Conservation (phyloP, 768 basidiomycete genomes). For the Glaciozyma martinii region DNA sequence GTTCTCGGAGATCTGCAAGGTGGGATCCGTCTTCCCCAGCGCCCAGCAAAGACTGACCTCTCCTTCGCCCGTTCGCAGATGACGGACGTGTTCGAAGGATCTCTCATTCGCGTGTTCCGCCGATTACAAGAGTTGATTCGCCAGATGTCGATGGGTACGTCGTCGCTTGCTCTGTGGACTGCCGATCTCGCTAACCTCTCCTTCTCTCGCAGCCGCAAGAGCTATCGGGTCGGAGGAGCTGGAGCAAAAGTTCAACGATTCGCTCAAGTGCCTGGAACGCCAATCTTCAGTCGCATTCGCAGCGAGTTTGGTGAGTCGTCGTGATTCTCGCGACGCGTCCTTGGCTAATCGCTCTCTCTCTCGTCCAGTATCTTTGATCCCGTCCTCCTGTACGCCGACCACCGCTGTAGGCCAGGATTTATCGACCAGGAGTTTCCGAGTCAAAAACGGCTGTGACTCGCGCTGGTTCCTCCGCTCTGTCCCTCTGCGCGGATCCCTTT, state of each 20-base stretch:
- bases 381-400: not conserved
- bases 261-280: slow-evolving; percentile 29
- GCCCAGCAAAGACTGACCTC: not conserved
- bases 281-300: slow-evolving; percentile 31
- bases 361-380: not conserved
- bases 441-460: too few species aligned
- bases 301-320: slow-evolving; percentile 5
- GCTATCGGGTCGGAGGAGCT: slow-evolving; percentile 93
- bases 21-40: slow-evolving; percentile 37
- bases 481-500: too few species aligned
- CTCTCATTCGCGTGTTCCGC: slow-evolving; percentile 89
- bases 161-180: not conserved
- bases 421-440: too few species aligned
- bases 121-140: slow-evolving; percentile 85
- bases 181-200: not conserved
- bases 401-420: too few species aligned
- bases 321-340: not conserved
- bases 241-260: slow-evolving; percentile 81
- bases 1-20: slow-evolving; percentile 94
- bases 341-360: not conserved
- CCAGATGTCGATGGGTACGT: slow-evolving; percentile 77
- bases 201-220: slow-evolving; percentile 50
- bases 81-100: slow-evolving; percentile 94
- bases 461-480: too few species aligned
- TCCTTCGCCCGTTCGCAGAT: slow-evolving; percentile 49